Evolutionary conservation across 1,284 basidiomycete genomes (phyloP), one percentile per base, ranked within the genome.

Genomic region (Cryptococcus depauperatus): DNA sequence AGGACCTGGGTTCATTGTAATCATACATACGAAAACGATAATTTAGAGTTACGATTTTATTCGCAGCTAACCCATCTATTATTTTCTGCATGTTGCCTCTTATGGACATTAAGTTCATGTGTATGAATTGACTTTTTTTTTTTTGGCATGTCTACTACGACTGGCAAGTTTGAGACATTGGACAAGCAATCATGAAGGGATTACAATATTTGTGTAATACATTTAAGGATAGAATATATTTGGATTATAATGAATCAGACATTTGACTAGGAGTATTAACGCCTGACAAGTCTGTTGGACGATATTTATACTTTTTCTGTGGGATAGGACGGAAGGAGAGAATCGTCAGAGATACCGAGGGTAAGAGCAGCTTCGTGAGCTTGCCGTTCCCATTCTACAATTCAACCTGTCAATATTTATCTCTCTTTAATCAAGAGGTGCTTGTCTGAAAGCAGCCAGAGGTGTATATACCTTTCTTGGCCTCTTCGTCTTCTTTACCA

Each of bases 391-490:
- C 85, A 89, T 58, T 83, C 85, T 82, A 60, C n/a, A 10, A 28
- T 22, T 25, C 37, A 7, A n/a, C 25, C n/a, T 16, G 38, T 38
- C 29, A 37, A 34, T 19, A 9, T 16, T 33, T 44, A 26, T 29
- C 8, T 32, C 16, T 19, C 19, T 44, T 16, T 30, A 37, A 9
- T 32, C 16, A 7, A 18, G 25, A 23, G n/a, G n/a, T n/a, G n/a
- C n/a, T n/a, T 14, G 4, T n/a, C n/a, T 4, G 32, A 4, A 66
- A 77, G 44, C n/a, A n/a, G n/a, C n/a, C n/a, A n/a, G n/a, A n/a
- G n/a, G n/a, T n/a, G n/a, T n/a, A n/a, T n/a, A 18, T 55, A 89
- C 88, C 85, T 71, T 83, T 79, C 50, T 83, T 76, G 62, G 90
- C 86, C 30, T 77, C 77, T 47, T 76, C 75, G 46, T 71, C 73